A percentile compares a stretch with the other conserved stretches of the same genome.
These are phyloP conservation scores for Myriosclerotinia scirpicola DNA, from an alignment of 2,329 filamentous ascomycete species.

Conservation along the genomic window DNA sequence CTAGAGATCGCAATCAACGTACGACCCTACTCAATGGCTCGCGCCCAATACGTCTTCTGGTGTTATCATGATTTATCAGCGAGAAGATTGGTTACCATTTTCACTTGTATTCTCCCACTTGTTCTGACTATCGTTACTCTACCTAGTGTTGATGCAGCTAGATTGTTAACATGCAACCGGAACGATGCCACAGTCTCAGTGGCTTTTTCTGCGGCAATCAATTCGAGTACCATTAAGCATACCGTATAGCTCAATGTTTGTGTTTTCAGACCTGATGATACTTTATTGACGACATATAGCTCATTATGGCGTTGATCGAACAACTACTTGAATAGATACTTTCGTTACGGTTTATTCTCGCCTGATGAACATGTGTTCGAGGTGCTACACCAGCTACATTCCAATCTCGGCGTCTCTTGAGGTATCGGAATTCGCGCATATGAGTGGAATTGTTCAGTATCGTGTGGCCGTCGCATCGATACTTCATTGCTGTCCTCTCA, in stretches of 20 bases:
- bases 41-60: not conserved
- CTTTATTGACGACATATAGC: not conserved
- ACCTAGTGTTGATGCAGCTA: not conserved
- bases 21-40: not conserved
- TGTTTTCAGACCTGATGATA: not conserved
- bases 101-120: not conserved
- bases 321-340: not conserved
- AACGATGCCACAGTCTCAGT: not conserved
- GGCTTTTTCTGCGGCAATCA: no score
- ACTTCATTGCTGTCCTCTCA: not conserved
- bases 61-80: no score
- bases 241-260: not conserved
- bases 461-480: not conserved
- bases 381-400: not conserved
- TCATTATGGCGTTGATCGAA: not conserved
- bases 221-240: not conserved
- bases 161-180: not conserved
- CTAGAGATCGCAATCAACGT: no score
- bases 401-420: not conserved
- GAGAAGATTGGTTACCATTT: no score
- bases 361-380: not conserved
- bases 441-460: not conserved
- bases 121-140: not conserved
- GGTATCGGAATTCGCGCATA: no score
- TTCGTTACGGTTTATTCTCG: not conserved